These are phyloP conservation scores for Spathaspora gorwiae DNA, from an alignment of 805 yeast genomes.

Conservation along the genomic window DNA sequence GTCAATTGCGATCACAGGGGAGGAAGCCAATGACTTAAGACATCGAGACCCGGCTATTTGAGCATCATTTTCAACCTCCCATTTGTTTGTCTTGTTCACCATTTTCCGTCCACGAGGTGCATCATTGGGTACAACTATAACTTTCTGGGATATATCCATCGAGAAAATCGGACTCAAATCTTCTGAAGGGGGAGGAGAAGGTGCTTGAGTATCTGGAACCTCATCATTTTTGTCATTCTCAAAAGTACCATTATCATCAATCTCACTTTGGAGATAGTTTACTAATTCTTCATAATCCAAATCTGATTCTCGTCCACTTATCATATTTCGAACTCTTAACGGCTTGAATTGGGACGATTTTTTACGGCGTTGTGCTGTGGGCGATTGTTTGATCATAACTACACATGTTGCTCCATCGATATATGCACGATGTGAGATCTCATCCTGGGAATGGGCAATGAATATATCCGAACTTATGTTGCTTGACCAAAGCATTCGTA, in stretches of 20 bases:
- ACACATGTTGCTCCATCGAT: constrained; percentile 73
- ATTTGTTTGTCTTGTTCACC: constrained; percentile 63
- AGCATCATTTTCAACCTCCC: constrained; percentile 72
- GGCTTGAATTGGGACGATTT: constrained; percentile 55
- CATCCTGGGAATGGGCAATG: constrained; percentile 46
- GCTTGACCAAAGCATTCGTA: constrained; percentile 67
- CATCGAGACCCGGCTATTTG: constrained; percentile 53
- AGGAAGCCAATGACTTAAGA: constrained; percentile 50
- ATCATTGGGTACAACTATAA: constrained; percentile 67
- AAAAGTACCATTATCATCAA: constrained; percentile 13
- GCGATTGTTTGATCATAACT: constrained; percentile 70
- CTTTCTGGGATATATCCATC: constrained; percentile 47
- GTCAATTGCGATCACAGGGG: constrained; percentile 79
- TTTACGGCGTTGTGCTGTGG: constrained; percentile 11
- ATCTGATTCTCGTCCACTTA: constrained; percentile 62
- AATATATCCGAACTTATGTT: constrained; percentile 72
- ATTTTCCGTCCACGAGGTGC: constrained; percentile 77
- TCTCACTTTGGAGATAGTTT: constrained; percentile 18
- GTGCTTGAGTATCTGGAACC: background rate
- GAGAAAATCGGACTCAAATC: constrained; percentile 22
- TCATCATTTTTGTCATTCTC: constrained; percentile 9
- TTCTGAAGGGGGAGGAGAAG: background rate
- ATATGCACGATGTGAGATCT: constrained; percentile 57
- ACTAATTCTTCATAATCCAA: constrained; percentile 65
- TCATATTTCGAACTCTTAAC: constrained; percentile 62